Percentiles rank a stretch among this genome's conserved stretches.
Conservation (phyloP, 495 filamentous ascomycete species). For the Trichoderma gamsii region DNA sequence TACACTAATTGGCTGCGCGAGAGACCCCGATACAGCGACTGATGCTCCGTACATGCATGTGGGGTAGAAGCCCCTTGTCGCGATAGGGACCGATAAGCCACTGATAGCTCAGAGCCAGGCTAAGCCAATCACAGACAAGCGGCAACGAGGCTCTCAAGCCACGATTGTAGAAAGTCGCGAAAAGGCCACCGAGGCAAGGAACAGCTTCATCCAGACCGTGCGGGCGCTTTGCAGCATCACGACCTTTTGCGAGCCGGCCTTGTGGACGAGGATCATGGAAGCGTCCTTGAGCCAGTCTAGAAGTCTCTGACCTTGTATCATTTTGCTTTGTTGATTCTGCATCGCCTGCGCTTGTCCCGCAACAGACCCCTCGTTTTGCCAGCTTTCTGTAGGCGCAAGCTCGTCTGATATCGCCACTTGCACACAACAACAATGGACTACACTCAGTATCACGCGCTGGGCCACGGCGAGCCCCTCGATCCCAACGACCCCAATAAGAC, state of each 20-base stretch:
- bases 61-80: neutral
- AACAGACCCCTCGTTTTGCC: neutral
- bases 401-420: neutral
- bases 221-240: neutral
- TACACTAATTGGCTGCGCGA: conserved; percentile 2
- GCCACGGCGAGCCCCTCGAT: conserved; percentile 53
- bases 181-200: conserved; percentile 11
- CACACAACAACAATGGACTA: conserved; percentile 60
- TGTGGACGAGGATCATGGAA: conserved; percentile 6
- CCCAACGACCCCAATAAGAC: conserved; percentile 55
- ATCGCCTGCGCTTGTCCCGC: neutral
- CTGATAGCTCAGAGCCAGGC: neutral
- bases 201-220: neutral
- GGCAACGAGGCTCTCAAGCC: neutral
- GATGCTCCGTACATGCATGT: neutral
- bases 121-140: neutral
- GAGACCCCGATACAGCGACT: neutral
- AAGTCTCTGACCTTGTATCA: neutral
- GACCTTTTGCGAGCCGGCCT: conserved; percentile 1
- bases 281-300: neutral
- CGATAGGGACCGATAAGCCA: neutral
- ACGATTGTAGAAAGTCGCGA: conserved; percentile 12
- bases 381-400: neutral
- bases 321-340: neutral
- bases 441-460: conserved; percentile 69